phyloP scores from a whole-genome alignment of 495 filamentous ascomycete species.

The Friedmanniomyces simplex region DNA sequence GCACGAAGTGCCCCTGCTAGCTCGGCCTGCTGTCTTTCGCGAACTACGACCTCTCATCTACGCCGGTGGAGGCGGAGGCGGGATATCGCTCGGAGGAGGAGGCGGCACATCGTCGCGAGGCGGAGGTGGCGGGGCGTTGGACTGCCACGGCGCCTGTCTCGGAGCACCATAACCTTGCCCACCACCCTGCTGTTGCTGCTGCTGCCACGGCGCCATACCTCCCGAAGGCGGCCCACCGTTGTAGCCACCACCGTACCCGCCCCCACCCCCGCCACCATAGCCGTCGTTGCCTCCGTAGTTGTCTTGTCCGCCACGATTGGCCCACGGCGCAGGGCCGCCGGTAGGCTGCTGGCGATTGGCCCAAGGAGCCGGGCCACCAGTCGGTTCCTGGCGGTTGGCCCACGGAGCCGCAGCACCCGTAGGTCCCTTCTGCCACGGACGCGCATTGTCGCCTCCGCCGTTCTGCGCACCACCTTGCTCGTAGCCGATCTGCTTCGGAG shows the following conservation, averaged over 20 bases:
- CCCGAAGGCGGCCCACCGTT: conserved; percentile 3
- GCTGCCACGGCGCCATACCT: conserved; percentile 12
- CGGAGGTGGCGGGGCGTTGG: neutral
- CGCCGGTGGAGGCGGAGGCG: conserved; percentile 9
- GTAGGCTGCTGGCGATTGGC: conserved; percentile 10
- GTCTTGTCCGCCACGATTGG: conserved; percentile 15
- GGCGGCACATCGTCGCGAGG: conserved; percentile 2
- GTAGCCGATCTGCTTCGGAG: conserved; percentile 72
- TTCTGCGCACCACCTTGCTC: conserved; percentile 46
- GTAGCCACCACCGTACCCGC: conserved; percentile 16
- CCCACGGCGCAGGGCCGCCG: conserved; percentile 22
- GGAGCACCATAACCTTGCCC: neutral
- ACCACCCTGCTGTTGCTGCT: conserved; percentile 1
- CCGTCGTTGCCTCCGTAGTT: conserved; percentile 2
- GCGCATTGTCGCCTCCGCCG: conserved; percentile 47
- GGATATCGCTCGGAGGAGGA: conserved; percentile 5
- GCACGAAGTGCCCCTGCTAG: too few species aligned
- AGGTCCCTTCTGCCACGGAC: conserved; percentile 81
- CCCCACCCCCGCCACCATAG: conserved; percentile 13
- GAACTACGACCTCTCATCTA: neutral
- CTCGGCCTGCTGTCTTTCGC: too few species aligned
- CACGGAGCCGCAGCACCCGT: conserved; percentile 82
- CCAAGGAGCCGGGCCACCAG: conserved; percentile 37
- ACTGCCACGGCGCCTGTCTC: neutral
- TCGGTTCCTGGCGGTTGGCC: conserved; percentile 24